Evolutionary conservation across 768 basidiomycete species (phyloP), one percentile per base, ranked within the genome.

Genomic region (Naganishia onofrii): DNA sequence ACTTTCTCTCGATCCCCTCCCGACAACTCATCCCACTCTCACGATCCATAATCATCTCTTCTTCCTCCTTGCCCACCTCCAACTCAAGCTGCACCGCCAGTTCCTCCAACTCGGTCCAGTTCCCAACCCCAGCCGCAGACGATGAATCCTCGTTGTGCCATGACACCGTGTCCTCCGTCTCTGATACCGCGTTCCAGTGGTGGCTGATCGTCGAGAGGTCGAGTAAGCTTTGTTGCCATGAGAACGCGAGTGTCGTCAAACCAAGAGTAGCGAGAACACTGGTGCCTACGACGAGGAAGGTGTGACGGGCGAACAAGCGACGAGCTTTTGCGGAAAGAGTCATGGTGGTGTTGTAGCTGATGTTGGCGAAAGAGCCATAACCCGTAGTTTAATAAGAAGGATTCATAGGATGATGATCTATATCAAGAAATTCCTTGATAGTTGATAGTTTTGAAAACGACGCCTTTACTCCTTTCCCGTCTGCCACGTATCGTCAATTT

Each of bases 21-120:
- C 42, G 60, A 29, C 60, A 63, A 23, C 8, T 26, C 60, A 63
- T 63, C 36, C 42, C 60, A 38, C 60, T 15, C 21, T 42, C 15
- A 51, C 48, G 48, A 26, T 55, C 32, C 54, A 55, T n/a, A 29
- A 34, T 29, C 38, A 36, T 44, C 31, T 23, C 36, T 34, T 26
- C 31, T 28, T 42, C 60, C 42, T 63, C 57, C 31, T 38, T 36
- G 7, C n/a, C 57, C 19, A 19, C 48, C 48, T 21, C 48, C 48
- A 51, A n/a, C 48, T 51, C 48, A 7, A 51, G 3, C 48, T 51
- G 48, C 2, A 51, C 48, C n/a, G 48, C 48, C 48, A 51, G 13
- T 51, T n/a, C 48, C 48, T 51, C 48, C 48, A 21, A 12, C 23
- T 51, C 48, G 1, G 48, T 51, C 23, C n/a, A 51, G n/a, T 51